Percentiles rank a stretch among this genome's conserved stretches.
Evolutionary conservation across 768 basidiomycete genomes (phyloP).

Genomic region (Tylopilus sp.): DNA sequence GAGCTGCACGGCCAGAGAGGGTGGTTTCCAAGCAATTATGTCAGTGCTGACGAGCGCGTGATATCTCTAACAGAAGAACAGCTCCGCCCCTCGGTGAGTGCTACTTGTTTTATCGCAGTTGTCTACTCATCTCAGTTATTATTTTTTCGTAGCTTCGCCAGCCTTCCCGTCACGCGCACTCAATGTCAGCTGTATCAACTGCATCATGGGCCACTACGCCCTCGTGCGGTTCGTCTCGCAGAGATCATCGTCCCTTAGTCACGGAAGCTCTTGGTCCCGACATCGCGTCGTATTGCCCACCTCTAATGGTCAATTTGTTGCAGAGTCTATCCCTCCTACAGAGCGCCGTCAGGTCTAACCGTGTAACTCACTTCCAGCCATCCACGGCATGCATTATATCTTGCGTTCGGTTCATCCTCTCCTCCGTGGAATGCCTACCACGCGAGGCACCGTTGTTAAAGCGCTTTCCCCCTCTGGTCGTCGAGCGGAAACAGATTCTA

Average conservation of each 20-base stretch:
- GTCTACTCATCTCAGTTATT: not conserved
- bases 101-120: not conserved
- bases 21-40: constrained; percentile 99
- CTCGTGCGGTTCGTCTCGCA: constrained; percentile 37
- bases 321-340: constrained; percentile 86
- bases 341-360: constrained; percentile 75
- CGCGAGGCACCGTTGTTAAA: constrained; percentile 76
- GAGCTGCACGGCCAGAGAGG: constrained; percentile 85
- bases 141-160: constrained; percentile 28
- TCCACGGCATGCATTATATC: constrained; percentile 94
- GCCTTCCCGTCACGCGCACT: constrained; percentile 45
- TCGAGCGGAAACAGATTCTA: constrained; percentile 80
- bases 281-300: constrained; percentile 64
- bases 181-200: constrained; percentile 48
- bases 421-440: constrained; percentile 77
- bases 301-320: constrained; percentile 78
- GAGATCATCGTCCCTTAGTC: constrained; percentile 43
- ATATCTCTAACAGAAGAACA: constrained; percentile 57
- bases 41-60: constrained; percentile 57
- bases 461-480: constrained; percentile 59
- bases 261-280: constrained; percentile 47
- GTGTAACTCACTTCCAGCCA: constrained; percentile 84
- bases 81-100: constrained; percentile 42
- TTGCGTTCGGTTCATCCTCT: constrained; percentile 83
- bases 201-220: constrained; percentile 52